Evolutionary conservation across 306 rosid species (phyloP).

Genomic region (Medicago arabica): DNA sequence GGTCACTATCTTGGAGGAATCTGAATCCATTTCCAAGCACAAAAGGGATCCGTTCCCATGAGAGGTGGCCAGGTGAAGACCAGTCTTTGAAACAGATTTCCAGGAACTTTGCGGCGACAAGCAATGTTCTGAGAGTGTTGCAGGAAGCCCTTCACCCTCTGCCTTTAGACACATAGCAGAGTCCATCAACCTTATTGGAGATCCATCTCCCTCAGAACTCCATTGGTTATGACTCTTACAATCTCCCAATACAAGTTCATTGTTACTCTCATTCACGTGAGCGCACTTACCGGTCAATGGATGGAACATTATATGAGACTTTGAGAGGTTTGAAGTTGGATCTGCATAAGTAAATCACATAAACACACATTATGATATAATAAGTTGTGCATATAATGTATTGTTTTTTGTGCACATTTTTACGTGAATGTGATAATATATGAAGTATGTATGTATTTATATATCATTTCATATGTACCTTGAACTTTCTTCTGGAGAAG

Average conservation of each 20-base stretch:
- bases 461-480: constrained; percentile 39
- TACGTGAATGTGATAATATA: background rate
- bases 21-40: constrained; percentile 43
- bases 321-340: constrained; percentile 48
- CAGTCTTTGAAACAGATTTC: constrained; percentile 39
- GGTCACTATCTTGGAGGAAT: constrained; percentile 42
- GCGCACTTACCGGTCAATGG: constrained; percentile 49
- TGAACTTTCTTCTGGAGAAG: constrained; percentile 43
- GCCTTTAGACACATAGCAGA: constrained; percentile 46
- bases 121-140: constrained; percentile 42
- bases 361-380: background rate
- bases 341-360: constrained; percentile 39
- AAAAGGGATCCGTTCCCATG: constrained; percentile 15
- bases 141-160: constrained; percentile 43
- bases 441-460: background rate
- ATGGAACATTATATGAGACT: constrained; percentile 48
- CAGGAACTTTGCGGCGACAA: constrained; percentile 46
- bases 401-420: background rate
- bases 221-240: constrained; percentile 44
- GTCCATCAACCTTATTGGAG: constrained; percentile 39
- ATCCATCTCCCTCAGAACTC: constrained; percentile 44
- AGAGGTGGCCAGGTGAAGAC: constrained; percentile 57
- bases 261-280: constrained; percentile 23
- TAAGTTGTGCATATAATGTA: background rate
- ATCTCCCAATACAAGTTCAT: constrained; percentile 41